Conservation (phyloP, 495 filamentous ascomycete genomes). For the Tuber melanosporum region DNA sequence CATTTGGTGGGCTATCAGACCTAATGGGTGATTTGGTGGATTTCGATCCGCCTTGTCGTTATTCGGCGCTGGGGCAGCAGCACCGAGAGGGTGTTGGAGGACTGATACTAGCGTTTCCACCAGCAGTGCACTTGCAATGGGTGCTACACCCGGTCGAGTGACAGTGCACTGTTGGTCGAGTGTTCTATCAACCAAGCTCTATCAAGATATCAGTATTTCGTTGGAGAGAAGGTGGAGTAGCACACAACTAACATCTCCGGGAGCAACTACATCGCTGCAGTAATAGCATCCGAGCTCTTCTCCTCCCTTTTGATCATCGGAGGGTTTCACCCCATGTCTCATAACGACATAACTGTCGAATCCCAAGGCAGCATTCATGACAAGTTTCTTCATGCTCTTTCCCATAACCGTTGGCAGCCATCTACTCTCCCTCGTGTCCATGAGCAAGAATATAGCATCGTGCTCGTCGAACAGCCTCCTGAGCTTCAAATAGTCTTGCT, state of each 20-base stretch:
- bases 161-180: slow-evolving; percentile 98
- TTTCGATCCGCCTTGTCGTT: slow-evolving; percentile 50
- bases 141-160: slow-evolving; percentile 83
- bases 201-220: slow-evolving; percentile 46
- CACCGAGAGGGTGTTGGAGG: slow-evolving; percentile 66
- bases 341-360: slow-evolving; percentile 97
- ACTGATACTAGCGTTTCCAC: slow-evolving; percentile 84
- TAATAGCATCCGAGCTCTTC: slow-evolving; percentile 90
- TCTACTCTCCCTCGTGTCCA: slow-evolving; percentile 90
- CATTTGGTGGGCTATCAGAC: slow-evolving; percentile 84
- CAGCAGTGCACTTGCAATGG: slow-evolving; percentile 84
- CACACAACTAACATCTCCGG: slow-evolving; percentile 70
- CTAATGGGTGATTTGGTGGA: slow-evolving; percentile 64
- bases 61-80: slow-evolving; percentile 41
- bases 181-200: slow-evolving; percentile 89
- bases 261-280: slow-evolving; percentile 95
- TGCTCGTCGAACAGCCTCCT: slow-evolving; percentile 73
- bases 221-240: slow-evolving; percentile 6
- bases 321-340: slow-evolving; percentile 67
- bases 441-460: slow-evolving; percentile 87
- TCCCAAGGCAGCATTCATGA: slow-evolving; percentile 90
- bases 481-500: slow-evolving; percentile 67
- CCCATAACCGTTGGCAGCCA: slow-evolving; percentile 99
- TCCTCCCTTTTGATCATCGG: slow-evolving; percentile 42
- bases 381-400: slow-evolving; percentile 84